These are phyloP conservation scores for Isatis lusitanica DNA, from an alignment of 441 rosid species.

Conservation along the genomic window DNA sequence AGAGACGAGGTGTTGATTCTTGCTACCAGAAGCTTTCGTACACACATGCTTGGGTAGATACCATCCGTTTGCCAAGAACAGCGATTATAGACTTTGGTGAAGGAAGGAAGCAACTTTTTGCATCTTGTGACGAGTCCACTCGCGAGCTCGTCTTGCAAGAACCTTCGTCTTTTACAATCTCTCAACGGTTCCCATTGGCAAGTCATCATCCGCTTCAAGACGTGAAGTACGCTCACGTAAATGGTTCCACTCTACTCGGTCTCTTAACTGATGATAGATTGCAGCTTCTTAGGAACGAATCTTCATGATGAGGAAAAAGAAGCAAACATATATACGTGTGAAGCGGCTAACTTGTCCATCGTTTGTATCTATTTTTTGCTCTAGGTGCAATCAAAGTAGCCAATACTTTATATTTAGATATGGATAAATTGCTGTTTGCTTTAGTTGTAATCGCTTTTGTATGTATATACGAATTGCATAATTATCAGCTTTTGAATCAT, in stretches of 20 bases:
- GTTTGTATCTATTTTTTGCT: constrained; percentile 10
- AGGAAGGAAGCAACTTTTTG: constrained; percentile 48
- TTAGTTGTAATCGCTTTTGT: neutral
- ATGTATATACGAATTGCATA: neutral
- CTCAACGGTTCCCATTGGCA: constrained; percentile 47
- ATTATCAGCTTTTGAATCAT: neutral
- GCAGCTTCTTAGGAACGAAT: constrained; percentile 53
- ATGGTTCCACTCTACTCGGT: constrained; percentile 50
- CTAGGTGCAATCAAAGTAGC: neutral
- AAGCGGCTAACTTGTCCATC: constrained; percentile 5
- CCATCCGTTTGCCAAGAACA: constrained; percentile 66
- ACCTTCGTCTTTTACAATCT: constrained; percentile 52
- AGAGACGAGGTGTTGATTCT: constrained; percentile 46
- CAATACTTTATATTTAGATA: neutral
- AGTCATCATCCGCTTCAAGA: constrained; percentile 59
- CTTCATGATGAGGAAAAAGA: constrained; percentile 24
- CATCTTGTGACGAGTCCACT: constrained; percentile 60
- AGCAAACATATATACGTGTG: constrained; percentile 16
- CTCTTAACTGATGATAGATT: constrained; percentile 63
- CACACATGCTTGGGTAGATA: constrained; percentile 52
- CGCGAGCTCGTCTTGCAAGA: constrained; percentile 62
- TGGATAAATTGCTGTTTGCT: neutral
- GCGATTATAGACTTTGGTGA: constrained; percentile 51
- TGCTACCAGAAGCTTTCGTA: constrained; percentile 48
- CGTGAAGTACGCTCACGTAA: constrained; percentile 45